phyloP scores from a whole-genome alignment of 2,329 filamentous ascomycete species.

The Albophoma yamanashiensis region DNA sequence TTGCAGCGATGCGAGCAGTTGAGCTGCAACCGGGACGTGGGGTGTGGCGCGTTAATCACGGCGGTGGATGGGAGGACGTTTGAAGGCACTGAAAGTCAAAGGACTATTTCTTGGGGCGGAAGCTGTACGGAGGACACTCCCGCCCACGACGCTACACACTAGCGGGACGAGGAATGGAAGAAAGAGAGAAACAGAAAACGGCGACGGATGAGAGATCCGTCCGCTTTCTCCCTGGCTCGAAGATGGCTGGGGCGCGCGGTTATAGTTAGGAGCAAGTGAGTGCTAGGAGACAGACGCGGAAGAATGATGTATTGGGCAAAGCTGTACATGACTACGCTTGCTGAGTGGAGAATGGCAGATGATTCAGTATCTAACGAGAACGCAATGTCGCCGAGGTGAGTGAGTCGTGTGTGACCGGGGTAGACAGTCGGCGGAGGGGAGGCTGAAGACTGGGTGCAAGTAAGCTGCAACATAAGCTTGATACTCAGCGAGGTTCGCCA shows the following conservation, averaged over 20 bases:
- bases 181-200: not conserved
- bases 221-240: slow-evolving; percentile 7
- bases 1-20: slow-evolving; percentile 2
- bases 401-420: not conserved
- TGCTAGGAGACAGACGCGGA: slow-evolving; percentile 14
- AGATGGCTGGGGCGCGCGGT: slow-evolving; percentile 10
- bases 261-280: slow-evolving; percentile 14
- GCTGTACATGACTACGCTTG: slow-evolving; percentile 17
- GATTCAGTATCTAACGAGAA: not conserved
- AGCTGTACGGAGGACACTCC: slow-evolving; percentile 4
- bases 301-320: slow-evolving; percentile 17
- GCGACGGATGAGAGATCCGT: slow-evolving; percentile 2
- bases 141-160: not conserved
- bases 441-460: not conserved
- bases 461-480: not conserved
- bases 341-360: slow-evolving; percentile 15
- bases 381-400: not conserved
- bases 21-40: not conserved
- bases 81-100: slow-evolving; percentile 15
- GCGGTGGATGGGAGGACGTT: slow-evolving; percentile 22
- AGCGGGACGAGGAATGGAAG: slow-evolving; percentile 2
- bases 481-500: not conserved
- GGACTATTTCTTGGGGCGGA: slow-evolving; percentile 10
- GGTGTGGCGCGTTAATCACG: slow-evolving; percentile 6
- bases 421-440: not conserved